Conservation (phyloP, 2,329 filamentous ascomycete species). For the Hymenoscyphus linearis region DNA sequence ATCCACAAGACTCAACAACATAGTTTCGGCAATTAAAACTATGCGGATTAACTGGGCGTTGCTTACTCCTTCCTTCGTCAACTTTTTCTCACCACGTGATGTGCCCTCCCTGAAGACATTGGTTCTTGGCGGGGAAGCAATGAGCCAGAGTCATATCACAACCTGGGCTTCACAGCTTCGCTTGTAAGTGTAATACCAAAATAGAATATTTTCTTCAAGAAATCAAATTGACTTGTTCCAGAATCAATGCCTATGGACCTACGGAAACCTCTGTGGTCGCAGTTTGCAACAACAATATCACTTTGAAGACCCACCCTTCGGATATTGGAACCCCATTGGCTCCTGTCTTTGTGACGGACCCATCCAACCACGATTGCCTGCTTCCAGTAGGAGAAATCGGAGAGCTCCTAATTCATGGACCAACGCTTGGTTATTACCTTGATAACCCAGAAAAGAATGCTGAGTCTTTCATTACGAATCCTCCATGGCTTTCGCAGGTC, state of each 20-base stretch:
- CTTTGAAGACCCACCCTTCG: constrained; percentile 10
- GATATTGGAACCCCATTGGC: not conserved
- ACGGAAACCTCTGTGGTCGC: constrained; percentile 58
- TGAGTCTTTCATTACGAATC: constrained; percentile 51
- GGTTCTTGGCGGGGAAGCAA: constrained; percentile 87
- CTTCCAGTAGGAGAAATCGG: constrained; percentile 23
- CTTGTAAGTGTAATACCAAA: constrained; percentile 12
- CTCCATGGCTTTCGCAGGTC: constrained; percentile 36
- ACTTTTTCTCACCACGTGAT: constrained; percentile 79
- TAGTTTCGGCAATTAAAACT: constrained; percentile 13
- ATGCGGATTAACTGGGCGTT: constrained; percentile 18
- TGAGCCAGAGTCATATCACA: constrained; percentile 49
- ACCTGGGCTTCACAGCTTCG: constrained; percentile 33
- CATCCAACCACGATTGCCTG: constrained; percentile 14
- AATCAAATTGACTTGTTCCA: no score
- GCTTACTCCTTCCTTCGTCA: constrained; percentile 33
- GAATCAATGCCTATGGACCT: constrained; percentile 61
- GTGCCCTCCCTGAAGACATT: constrained; percentile 62
- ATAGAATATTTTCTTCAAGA: constrained; percentile 14
- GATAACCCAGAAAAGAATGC: constrained; percentile 52
- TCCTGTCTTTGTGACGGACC: constrained; percentile 7
- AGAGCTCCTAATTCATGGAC: constrained; percentile 36
- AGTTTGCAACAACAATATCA: constrained; percentile 7
- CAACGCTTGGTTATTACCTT: constrained; percentile 59
- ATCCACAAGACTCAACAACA: constrained; percentile 16